These are phyloP conservation scores for Lodderomyces theae DNA, from an alignment of 1,139 yeast genomes.

Conservation along the genomic window DNA sequence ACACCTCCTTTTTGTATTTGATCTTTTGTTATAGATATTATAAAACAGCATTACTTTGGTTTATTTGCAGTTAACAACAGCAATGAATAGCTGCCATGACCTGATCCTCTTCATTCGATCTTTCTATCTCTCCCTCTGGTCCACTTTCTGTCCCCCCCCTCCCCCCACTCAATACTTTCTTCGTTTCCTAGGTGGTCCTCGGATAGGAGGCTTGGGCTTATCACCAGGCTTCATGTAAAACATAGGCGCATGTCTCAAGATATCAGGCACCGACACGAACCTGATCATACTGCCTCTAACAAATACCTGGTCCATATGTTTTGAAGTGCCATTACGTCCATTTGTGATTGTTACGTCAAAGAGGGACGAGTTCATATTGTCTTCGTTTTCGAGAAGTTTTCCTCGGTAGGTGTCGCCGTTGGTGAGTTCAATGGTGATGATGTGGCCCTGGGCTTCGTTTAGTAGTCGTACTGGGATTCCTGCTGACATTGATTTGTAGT, in stretches of 20 bases:
- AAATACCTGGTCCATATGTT: constrained; percentile 81
- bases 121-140: too few relatives aligned
- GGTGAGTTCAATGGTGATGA: constrained; percentile 75
- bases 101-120: too few relatives aligned
- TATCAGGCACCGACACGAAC: constrained; percentile 84
- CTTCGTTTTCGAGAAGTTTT: constrained; percentile 78
- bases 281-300: constrained; percentile 90
- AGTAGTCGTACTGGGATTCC: constrained; percentile 85
- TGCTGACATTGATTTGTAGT: constrained; percentile 45
- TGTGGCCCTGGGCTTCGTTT: constrained; percentile 88
- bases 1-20: neutral
- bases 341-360: constrained; percentile 80
- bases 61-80: too few relatives aligned
- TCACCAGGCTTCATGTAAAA: constrained; percentile 63
- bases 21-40: neutral
- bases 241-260: constrained; percentile 83
- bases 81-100: too few relatives aligned
- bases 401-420: constrained; percentile 91
- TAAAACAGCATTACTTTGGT: neutral
- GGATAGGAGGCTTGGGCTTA: constrained; percentile 67
- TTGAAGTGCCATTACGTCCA: constrained; percentile 61
- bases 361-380: constrained; percentile 89
- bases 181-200: constrained; percentile 53
- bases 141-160: too few relatives aligned
- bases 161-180: constrained; percentile 12